Conservation (phyloP, 2,329 filamentous ascomycete species). For the Verticillium longisporum region DNA sequence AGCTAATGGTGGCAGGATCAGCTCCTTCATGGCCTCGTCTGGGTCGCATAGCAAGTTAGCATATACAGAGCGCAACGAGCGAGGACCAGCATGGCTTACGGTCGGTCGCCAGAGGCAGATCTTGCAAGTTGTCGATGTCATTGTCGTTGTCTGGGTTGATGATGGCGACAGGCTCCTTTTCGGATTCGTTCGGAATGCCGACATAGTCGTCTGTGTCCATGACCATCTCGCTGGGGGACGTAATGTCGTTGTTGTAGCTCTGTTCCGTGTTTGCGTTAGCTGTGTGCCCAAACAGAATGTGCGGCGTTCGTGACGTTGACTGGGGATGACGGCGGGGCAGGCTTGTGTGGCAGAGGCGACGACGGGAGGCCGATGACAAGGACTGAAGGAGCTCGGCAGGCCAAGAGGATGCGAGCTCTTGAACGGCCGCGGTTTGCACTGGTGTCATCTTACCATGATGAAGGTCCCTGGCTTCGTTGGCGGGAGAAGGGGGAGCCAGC, state of each 20-base stretch:
- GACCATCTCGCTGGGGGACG: slow-evolving; percentile 51
- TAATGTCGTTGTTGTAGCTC: slow-evolving; percentile 43
- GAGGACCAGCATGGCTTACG: slow-evolving; percentile 29
- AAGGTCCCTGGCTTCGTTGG: not conserved
- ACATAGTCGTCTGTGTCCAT: slow-evolving; percentile 49
- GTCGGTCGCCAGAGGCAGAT: slow-evolving; percentile 44
- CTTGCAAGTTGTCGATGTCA: slow-evolving; percentile 39
- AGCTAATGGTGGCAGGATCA: slow-evolving; percentile 63
- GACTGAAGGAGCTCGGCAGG: not conserved
- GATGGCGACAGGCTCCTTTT: slow-evolving; percentile 46
- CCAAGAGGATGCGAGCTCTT: not conserved
- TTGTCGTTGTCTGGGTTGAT: slow-evolving; percentile 47
- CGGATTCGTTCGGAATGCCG: slow-evolving; percentile 38
- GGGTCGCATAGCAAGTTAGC: slow-evolving; percentile 18
- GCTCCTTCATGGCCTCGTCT: slow-evolving; percentile 82
- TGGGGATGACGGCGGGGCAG: not conserved
- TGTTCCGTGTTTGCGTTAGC: slow-evolving; percentile 20
- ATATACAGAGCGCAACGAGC: not conserved
- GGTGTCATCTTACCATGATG: not conserved
- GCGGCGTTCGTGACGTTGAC: not conserved
- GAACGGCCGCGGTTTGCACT: not conserved
- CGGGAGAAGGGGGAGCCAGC: not conserved
- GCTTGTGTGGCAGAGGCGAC: not conserved
- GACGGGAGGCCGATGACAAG: not conserved
- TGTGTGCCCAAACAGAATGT: not conserved